Percentiles rank a stretch among this genome's conserved stretches.
These are phyloP conservation scores for Scedosporium boydii DNA, from an alignment of 2,329 filamentous ascomycete species.

Conservation along the genomic window DNA sequence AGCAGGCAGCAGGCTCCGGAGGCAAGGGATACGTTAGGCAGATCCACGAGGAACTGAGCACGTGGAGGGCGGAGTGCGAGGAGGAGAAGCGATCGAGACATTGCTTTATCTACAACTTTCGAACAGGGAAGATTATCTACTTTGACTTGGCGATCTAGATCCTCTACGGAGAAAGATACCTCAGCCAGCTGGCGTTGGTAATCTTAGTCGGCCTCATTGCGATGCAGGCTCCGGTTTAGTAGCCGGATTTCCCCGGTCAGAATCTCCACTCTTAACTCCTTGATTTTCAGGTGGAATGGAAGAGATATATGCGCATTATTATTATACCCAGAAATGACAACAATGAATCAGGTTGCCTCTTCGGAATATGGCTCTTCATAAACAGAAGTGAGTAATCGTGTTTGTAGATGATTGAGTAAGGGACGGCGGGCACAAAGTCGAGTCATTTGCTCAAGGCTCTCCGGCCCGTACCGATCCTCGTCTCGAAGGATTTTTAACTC, in stretches of 20 bases:
- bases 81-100: slow-evolving; percentile 48
- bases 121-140: slow-evolving; percentile 73
- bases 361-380: too few species aligned
- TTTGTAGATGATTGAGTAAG: too few species aligned
- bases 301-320: too few species aligned
- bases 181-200: background rate
- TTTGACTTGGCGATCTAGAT: slow-evolving; percentile 54
- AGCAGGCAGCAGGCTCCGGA: slow-evolving; percentile 65
- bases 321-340: too few species aligned
- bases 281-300: too few species aligned
- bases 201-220: background rate
- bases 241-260: background rate
- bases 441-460: too few species aligned
- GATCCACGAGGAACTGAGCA: slow-evolving; percentile 65
- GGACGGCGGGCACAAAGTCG: too few species aligned
- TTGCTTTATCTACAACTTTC: slow-evolving; percentile 86
- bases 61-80: slow-evolving; percentile 51
- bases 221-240: background rate
- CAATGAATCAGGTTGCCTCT: too few species aligned
- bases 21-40: slow-evolving; percentile 79
- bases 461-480: too few species aligned
- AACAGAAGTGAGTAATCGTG: too few species aligned
- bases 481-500: too few species aligned
- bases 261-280: background rate
- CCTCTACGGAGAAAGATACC: background rate